Conservation (phyloP, 2,329 filamentous ascomycete species). For the Elsinoe australis region DNA sequence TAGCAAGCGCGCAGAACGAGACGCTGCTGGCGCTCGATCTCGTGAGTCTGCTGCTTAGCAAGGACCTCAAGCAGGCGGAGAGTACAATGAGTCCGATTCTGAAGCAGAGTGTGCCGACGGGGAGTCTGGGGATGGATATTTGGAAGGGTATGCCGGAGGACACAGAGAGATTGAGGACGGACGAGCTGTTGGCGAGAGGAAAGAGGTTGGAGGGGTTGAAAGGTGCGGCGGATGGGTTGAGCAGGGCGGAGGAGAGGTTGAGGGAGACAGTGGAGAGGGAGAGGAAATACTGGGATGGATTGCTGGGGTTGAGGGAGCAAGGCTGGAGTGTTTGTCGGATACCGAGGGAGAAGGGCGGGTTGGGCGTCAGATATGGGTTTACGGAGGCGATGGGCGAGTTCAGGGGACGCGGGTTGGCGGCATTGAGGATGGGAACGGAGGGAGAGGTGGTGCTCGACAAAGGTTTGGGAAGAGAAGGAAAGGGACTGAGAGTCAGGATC, state of each 20-base stretch:
- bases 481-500: constrained; percentile 61
- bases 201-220: constrained; percentile 74
- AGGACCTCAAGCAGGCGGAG: constrained; percentile 62
- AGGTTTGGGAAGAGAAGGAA: constrained; percentile 48
- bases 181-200: constrained; percentile 50
- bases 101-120: constrained; percentile 63
- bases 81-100: constrained; percentile 62
- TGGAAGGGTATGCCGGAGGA: constrained; percentile 53
- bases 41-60: constrained; percentile 74
- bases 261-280: constrained; percentile 72
- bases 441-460: constrained; percentile 69
- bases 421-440: constrained; percentile 64
- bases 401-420: constrained; percentile 67
- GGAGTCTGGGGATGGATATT: constrained; percentile 62
- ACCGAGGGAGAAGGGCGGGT: constrained; percentile 61
- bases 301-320: constrained; percentile 69
- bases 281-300: constrained; percentile 80
- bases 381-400: constrained; percentile 59
- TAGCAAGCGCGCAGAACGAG: constrained; percentile 48
- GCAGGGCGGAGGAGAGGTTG: constrained; percentile 63
- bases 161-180: constrained; percentile 34
- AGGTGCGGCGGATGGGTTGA: constrained; percentile 63
- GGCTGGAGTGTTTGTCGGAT: constrained; percentile 81
- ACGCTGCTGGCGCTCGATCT: constrained; percentile 70
- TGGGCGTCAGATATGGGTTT: constrained; percentile 86